Conservation (phyloP, 352 stramenopile species). For the Hyaloperonospora brassicae region DNA sequence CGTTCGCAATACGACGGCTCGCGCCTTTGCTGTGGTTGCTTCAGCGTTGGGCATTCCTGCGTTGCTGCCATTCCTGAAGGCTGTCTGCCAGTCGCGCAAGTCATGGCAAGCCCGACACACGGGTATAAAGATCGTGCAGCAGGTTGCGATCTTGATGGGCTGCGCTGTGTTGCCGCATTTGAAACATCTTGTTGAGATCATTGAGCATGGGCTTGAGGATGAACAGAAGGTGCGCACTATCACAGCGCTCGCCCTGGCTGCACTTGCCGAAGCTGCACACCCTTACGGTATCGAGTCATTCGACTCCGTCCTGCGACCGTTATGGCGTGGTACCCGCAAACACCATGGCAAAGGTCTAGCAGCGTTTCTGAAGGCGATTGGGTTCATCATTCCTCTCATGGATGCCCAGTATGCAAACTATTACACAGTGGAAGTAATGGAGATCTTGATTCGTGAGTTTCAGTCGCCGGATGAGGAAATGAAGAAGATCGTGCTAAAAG, state of each 20-base stretch:
- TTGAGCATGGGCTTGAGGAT: slow-evolving; percentile 95
- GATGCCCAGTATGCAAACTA: slow-evolving; percentile 99
- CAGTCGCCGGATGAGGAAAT: slow-evolving; percentile 99
- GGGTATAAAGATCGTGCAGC: slow-evolving; percentile 99
- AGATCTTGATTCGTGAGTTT: slow-evolving; percentile 98
- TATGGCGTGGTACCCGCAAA: slow-evolving; percentile 97
- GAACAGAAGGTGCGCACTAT: slow-evolving; percentile 99
- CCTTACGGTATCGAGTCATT: slow-evolving; percentile 99
- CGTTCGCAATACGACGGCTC: slow-evolving; percentile 96
- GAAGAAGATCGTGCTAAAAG: slow-evolving; percentile 97
- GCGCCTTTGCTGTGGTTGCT: slow-evolving; percentile 98
- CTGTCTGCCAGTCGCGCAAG: slow-evolving; percentile 97
- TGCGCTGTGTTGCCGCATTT: slow-evolving; percentile 97
- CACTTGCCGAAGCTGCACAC: slow-evolving; percentile 95
- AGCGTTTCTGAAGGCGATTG: slow-evolving; percentile 98
- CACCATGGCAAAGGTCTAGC: slow-evolving; percentile 97
- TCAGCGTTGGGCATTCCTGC: slow-evolving; percentile 96
- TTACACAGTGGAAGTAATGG: slow-evolving; percentile 98
- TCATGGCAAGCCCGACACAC: slow-evolving; percentile 98
- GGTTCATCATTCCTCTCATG: slow-evolving; percentile 99
- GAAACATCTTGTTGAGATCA: slow-evolving; percentile 96
- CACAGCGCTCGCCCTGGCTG: slow-evolving; percentile 94
- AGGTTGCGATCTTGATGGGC: slow-evolving; percentile 98
- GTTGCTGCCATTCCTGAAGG: slow-evolving; percentile 98
- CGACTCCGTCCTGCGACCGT: slow-evolving; percentile 93